These are phyloP conservation scores for Capillidium rhysosporum DNA, from an alignment of 371 early-diverging fungal species.

Conservation along the genomic window DNA sequence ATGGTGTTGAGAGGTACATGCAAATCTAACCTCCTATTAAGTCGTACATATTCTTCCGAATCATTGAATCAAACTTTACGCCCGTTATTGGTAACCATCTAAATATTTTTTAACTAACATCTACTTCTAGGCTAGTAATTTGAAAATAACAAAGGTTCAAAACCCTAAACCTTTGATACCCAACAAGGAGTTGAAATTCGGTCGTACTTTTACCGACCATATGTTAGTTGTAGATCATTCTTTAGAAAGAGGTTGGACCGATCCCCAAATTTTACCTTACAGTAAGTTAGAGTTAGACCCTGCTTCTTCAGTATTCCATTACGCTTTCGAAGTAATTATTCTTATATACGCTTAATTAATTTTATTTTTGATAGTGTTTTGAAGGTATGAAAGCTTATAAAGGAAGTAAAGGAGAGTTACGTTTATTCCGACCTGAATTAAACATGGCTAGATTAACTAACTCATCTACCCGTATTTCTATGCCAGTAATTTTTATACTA, in stretches of 20 bases:
- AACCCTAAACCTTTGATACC: constrained; percentile 24
- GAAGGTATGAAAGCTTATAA: constrained; percentile 88
- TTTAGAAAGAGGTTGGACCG: constrained; percentile 51
- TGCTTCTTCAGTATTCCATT: constrained; percentile 79
- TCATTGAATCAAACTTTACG: too few relatives aligned
- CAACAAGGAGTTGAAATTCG: constrained; percentile 69
- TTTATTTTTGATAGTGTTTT: constrained; percentile 33
- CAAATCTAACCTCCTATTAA: too few relatives aligned
- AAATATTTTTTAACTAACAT: too few relatives aligned
- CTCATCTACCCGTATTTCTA: constrained; percentile 52
- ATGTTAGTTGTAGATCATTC: constrained; percentile 76
- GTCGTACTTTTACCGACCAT: constrained; percentile 80
- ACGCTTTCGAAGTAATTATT: constrained; percentile 44
- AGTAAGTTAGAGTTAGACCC: constrained; percentile 64
- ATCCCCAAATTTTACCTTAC: constrained; percentile 58
- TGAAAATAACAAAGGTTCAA: background rate
- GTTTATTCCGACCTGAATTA: constrained; percentile 77
- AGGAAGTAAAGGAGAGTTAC: constrained; percentile 55
- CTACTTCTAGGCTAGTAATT: background rate
- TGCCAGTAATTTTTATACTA: constrained; percentile 37
- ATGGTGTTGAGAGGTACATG: too few relatives aligned
- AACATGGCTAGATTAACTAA: constrained; percentile 68
- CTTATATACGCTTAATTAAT: background rate
- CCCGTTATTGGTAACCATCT: too few relatives aligned
- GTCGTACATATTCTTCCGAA: too few relatives aligned